Evolutionary conservation across 2,329 filamentous ascomycete genomes (phyloP), one percentile per base, ranked within the genome.

Genomic region (Apiospora malaysiana): DNA sequence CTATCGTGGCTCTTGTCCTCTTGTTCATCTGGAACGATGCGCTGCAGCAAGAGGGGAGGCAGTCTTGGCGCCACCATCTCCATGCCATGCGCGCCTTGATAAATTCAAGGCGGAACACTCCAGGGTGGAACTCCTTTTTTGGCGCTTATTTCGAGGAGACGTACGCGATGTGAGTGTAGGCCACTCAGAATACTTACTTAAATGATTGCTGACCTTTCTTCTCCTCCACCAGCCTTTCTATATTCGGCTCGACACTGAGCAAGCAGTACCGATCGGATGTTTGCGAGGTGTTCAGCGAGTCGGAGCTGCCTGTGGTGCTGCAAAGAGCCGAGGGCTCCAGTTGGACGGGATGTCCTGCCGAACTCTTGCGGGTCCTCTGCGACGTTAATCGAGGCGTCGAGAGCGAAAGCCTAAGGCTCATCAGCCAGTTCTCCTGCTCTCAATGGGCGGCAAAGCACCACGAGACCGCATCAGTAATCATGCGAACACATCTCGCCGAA

Each of bases 281-380:
- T 7, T 47, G 21, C 5, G 43, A 47, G 1, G 43, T 68, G 2
- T 68, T 68, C 25, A n/a, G 10, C 16, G 66, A 37, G 42, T 47
- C 66, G 43, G 66, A 68, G 25, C 25, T 68, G 43, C 43, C 21
- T n/a, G 66, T 16, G 5, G n/a, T 71, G 16, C 32, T 70, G 14
- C 32, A 65, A 27, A 69, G 70, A 16, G 70, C 70, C 37, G 70
- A 71, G 32, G 27, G 25, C 25, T 49, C 46, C 12, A 67, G 46
- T 40, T 71, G 70, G 70, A 71, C 70, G 2, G 70, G 70, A 27
- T 71, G 70, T 66, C 70, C 70, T 18, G 69, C 68, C 1, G 47
- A 65, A 21, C 46, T 71, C 27, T 37, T 71, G 6, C 46, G 45
- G 42, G 59, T 65, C 1, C n/a, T 70, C 32, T 68, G 51, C 40